phyloP scores from a whole-genome alignment of 2,329 filamentous ascomycete genomes.

The Ophiocordyceps camponoti-floridani region DNA sequence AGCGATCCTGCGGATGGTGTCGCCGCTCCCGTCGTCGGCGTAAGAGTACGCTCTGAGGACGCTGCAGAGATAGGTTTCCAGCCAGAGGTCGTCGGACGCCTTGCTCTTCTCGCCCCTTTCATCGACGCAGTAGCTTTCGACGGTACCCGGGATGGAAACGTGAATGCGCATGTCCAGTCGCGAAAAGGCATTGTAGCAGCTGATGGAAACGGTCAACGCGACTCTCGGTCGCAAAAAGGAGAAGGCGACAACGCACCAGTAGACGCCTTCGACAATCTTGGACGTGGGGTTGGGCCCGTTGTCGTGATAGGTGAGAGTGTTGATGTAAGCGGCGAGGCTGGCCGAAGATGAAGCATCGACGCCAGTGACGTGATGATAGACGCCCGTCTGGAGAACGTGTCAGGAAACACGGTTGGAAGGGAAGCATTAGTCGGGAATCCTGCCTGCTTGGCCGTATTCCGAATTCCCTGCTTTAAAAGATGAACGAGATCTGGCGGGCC shows the following conservation, averaged over 20 bases:
- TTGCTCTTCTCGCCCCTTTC: conserved; percentile 90
- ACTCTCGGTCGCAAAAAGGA: not conserved
- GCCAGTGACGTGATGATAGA: conserved; percentile 96
- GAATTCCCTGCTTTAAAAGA: conserved; percentile 57
- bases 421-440: not conserved
- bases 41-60: conserved; percentile 91
- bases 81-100: conserved; percentile 84
- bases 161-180: conserved; percentile 96
- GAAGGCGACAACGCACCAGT: conserved; percentile 45
- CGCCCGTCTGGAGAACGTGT: conserved; percentile 45
- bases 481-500: conserved; percentile 93
- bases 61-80: conserved; percentile 93
- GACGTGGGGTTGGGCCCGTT: conserved; percentile 51
- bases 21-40: conserved; percentile 85
- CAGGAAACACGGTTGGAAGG: conserved; percentile 4
- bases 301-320: conserved; percentile 84
- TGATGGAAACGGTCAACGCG: conserved; percentile 9
- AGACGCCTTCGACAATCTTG: conserved; percentile 86
- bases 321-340: conserved; percentile 93
- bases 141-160: conserved; percentile 87
- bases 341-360: conserved; percentile 95
- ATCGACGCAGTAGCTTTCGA: conserved; percentile 95
- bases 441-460: conserved; percentile 39
- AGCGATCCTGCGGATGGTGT: conserved; percentile 90
- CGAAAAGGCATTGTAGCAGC: conserved; percentile 98